phyloP scores from a whole-genome alignment of 164 flowering plant species.

The Sedum album region DNA sequence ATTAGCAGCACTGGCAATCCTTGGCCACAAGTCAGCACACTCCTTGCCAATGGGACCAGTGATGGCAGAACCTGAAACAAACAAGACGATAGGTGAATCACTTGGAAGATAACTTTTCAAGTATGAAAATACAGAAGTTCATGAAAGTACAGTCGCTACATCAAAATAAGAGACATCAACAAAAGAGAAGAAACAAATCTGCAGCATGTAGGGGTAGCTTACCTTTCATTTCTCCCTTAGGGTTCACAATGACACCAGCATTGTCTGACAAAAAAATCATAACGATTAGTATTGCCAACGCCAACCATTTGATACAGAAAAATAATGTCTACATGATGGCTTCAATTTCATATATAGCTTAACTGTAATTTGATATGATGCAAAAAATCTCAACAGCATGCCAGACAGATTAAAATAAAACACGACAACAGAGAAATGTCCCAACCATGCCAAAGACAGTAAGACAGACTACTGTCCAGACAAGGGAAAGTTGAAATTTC shows the following conservation, averaged over 20 bases:
- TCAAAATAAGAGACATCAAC: no score
- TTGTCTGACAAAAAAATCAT: not conserved
- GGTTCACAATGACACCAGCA: not conserved
- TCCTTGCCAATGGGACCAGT: not conserved
- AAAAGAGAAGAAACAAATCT: not conserved
- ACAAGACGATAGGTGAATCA: not conserved
- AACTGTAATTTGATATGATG: not conserved
- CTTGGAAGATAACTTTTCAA: no score
- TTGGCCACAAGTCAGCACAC: not conserved
- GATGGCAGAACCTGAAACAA: not conserved
- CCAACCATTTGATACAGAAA: not conserved
- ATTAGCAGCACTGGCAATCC: not conserved
- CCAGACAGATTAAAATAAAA: no score
- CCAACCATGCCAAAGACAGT: slow-evolving; percentile 5
- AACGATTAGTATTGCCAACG: not conserved
- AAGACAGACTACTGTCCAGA: not conserved
- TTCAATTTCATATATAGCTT: no score
- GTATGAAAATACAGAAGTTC: no score
- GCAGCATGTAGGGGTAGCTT: not conserved
- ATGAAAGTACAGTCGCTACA: no score
- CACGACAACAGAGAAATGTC: not conserved
- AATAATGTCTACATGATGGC: no score
- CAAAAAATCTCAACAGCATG: not conserved
- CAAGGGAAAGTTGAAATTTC: not conserved
- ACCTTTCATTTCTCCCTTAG: not conserved